Evolutionary conservation across 176 grass and related monocot genomes (phyloP).

Genomic region (Juncus inflexus): DNA sequence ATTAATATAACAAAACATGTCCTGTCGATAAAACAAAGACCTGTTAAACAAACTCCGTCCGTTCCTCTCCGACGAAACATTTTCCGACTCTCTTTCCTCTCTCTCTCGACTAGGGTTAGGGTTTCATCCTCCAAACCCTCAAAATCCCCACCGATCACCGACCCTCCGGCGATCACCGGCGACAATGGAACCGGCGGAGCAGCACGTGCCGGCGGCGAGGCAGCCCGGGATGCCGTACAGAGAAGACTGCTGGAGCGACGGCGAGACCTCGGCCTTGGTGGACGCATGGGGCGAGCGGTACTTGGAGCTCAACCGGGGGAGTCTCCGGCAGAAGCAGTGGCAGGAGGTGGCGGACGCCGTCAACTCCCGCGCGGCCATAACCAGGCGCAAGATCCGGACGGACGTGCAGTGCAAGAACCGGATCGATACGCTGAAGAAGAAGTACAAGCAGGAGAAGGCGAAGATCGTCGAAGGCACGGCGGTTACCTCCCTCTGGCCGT

Average conservation of each 20-base stretch:
- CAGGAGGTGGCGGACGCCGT: constrained; percentile 84
- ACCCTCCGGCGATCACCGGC: too few species aligned
- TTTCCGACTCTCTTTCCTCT: too few species aligned
- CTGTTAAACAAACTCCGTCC: too few species aligned
- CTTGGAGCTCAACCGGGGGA: constrained; percentile 82
- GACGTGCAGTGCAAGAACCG: constrained; percentile 99
- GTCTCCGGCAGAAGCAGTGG: constrained; percentile 99
- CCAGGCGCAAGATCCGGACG: constrained; percentile 74
- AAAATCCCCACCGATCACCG: too few species aligned
- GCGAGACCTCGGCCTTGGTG: constrained; percentile 81
- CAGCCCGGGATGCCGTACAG: constrained; percentile 81
- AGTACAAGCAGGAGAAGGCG: constrained; percentile 85
- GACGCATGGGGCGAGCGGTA: constrained; percentile 82
- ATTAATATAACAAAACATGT: too few species aligned
- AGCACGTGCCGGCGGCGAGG: constrained; percentile 28
- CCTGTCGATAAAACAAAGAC: too few species aligned
- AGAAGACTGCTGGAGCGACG: constrained; percentile 99
- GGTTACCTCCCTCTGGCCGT: constrained; percentile 52
- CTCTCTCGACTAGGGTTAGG: too few species aligned
- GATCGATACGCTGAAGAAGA: constrained; percentile 98
- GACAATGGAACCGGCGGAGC: constrained; percentile 40
- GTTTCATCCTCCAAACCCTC: too few species aligned
- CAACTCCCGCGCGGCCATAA: constrained; percentile 53
- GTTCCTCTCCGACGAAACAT: too few species aligned
- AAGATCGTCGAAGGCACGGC: constrained; percentile 27